Evolutionary conservation across 306 rosid genomes (phyloP).

Genomic region (Prunus campanulata): DNA sequence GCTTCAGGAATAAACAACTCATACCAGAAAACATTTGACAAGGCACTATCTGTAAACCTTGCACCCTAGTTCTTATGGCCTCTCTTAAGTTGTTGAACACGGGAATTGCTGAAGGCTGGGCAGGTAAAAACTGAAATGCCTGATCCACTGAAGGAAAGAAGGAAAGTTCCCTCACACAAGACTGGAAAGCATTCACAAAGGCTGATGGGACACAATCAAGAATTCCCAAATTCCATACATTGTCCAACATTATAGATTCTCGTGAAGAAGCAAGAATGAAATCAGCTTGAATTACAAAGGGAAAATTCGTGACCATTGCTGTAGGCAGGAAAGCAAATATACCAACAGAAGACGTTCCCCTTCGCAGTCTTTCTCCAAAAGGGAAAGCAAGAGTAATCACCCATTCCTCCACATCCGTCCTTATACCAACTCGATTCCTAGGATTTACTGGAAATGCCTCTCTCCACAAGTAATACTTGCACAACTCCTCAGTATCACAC

Average conservation of each 20-base stretch:
- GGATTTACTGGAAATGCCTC: constrained; percentile 20
- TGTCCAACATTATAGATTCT: constrained; percentile 17
- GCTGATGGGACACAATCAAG: constrained; percentile 22
- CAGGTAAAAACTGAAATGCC: constrained; percentile 13
- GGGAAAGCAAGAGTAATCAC: constrained; percentile 27
- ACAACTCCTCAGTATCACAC: background rate
- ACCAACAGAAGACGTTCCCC: constrained; percentile 7
- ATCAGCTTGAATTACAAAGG: constrained; percentile 25
- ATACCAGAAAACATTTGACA: background rate
- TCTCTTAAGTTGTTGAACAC: constrained; percentile 1
- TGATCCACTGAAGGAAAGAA: constrained; percentile 1
- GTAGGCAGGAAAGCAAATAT: constrained; percentile 20
- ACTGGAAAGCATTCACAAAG: constrained; percentile 16
- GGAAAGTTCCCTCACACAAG: background rate
- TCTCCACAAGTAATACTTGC: constrained; percentile 27
- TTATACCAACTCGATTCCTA: constrained; percentile 3
- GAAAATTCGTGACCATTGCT: constrained; percentile 22
- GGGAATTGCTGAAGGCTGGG: constrained; percentile 1
- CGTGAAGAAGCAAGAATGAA: constrained; percentile 25
- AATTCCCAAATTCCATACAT: constrained; percentile 26
- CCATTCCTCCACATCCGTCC: constrained; percentile 17
- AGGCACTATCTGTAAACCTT: constrained; percentile 6
- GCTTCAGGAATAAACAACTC: background rate
- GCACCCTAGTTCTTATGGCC: constrained; percentile 1
- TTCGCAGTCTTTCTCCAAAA: constrained; percentile 4